Conservation (phyloP, 1,284 basidiomycete species). For the Schizophyllum commune region DNA sequence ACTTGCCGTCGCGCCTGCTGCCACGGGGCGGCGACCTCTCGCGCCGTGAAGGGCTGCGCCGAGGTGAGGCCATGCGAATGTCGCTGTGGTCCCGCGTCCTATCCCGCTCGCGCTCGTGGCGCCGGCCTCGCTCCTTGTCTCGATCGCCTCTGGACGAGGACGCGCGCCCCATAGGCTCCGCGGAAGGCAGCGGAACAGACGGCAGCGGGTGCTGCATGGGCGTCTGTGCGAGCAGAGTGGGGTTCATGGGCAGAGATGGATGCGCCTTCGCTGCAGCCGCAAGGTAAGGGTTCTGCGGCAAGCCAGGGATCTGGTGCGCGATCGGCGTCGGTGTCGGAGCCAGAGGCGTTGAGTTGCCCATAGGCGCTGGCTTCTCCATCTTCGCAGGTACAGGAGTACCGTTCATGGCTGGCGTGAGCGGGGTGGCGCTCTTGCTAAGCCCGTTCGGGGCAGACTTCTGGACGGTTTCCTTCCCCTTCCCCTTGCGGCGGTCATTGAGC, state of each 20-base stretch:
- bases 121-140: constrained; percentile 1
- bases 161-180: constrained; percentile 1
- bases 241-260: constrained; percentile 4
- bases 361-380: neutral
- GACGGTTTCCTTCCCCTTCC: constrained; percentile 37
- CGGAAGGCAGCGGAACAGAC: constrained; percentile 1
- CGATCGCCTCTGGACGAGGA: neutral
- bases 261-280: neutral
- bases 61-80: neutral
- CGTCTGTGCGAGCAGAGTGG: neutral
- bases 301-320: neutral
- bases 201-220: neutral
- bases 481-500: constrained; percentile 45
- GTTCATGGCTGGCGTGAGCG: neutral
- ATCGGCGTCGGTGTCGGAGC: neutral
- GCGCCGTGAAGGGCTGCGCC: too few relatives aligned
- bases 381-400: neutral
- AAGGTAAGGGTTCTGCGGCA: neutral
- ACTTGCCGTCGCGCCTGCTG: neutral
- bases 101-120: neutral
- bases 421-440: neutral
- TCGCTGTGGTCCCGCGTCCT: neutral
- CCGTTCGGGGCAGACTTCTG: constrained; percentile 15
- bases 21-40: neutral
- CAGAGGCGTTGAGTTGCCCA: neutral